Base-by-base conservation (phyloP, 371 early-diverging fungal genomes). In the Mortierella sp. region DNA sequence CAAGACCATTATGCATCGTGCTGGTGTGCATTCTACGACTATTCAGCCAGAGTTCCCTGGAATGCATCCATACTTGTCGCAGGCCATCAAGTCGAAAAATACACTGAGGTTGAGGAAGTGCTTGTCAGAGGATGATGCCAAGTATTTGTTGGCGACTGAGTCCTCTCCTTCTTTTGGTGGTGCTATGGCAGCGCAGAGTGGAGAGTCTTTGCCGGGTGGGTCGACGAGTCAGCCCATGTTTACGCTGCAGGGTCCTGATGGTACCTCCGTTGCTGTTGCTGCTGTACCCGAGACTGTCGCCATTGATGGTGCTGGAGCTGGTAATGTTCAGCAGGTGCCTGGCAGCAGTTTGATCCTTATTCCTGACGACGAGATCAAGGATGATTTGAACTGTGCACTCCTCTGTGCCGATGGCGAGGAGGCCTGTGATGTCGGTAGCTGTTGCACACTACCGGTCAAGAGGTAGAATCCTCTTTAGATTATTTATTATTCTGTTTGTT, bases 21-120 rank as follows among this genome's bases (percentile, higher is more conserved):
- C 93, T 72, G 97, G 97, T 24, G 91, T 98, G 51, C 98, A 98
- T 82, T 95, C 96, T 24, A 95, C 94, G 5, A 97, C 97, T 0
- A 94, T 98, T 54, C 97, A 97, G 84, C 97, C 97, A 4, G 98
- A 98, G 85, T 97, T 96, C 55, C 85, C 85, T 4, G 71, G 82
- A 1, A 85, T 81, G 81, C 72, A 80, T 46, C 81, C 84, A 11
- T 70, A 75, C 58, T 63, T 71, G 49, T 29, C 77, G 3, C 80
- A 74, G 49, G 38, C 43, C 0, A 32, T 72, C 29, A 63, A 29
- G 29, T 38, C 55, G 21, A 79, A 60, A 38, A 16, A 41, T 32
- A 58, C 72, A 3, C 46, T 78, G 46, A 16, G 65, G 27, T 70
- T 75, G 35, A 60, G 76, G 11, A 77, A 75, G 11, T 11, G 4